Base-by-base conservation (phyloP, 202 grass and related monocot genomes). In the Dendrocalamus latiflorus region DNA sequence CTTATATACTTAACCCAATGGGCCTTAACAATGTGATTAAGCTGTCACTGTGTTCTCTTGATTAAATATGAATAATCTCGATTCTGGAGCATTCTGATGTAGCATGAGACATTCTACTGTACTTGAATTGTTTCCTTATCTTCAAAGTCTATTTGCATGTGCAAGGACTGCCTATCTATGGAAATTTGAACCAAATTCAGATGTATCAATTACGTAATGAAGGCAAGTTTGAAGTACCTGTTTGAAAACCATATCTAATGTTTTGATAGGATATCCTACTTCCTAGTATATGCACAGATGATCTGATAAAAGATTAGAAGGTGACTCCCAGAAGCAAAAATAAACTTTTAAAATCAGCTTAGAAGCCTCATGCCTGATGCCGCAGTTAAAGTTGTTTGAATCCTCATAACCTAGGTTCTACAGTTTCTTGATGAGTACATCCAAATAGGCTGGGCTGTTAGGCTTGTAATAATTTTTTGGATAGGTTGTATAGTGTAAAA, bases 211-310 rank as follows among this genome's bases (percentile, higher is more conserved):
- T 82, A 50, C 26, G 22, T 61, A 45, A 34, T 62, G 18, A 68
- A 6, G 20, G 39, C 28, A 45, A 26, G 26, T 17, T 58, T 24
- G 38, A 34, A 86, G 42, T 67, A 58, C 42, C 26, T 67, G 21
- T 36, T 30, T 14, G 37, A 61, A 72, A 65, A 44, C 8, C 20
- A 39, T 65, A 42, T 17, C 26, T 78, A 39, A 34, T 82, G 13
- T 26, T 77, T 36, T 76, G 25, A 82, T 86, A 33, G 21, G 24
- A 87, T 34, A 72, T 49, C 21, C 1, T 5, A 44, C 43, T 47
- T 66, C 38, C 21, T 87, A 76, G 43, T 49, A 51, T 79, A 41
- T 82, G 28, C 53, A 68, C 33, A 76, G 20, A 82, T 69, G 17
- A 54, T 77, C 6, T 65, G 3, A 24, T 58, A 61, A 20, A 87